Percentiles rank a stretch among this genome's conserved stretches.
Evolutionary conservation across 805 yeast genomes (phyloP).

Genomic region (Monosporozyma aquatica): DNA sequence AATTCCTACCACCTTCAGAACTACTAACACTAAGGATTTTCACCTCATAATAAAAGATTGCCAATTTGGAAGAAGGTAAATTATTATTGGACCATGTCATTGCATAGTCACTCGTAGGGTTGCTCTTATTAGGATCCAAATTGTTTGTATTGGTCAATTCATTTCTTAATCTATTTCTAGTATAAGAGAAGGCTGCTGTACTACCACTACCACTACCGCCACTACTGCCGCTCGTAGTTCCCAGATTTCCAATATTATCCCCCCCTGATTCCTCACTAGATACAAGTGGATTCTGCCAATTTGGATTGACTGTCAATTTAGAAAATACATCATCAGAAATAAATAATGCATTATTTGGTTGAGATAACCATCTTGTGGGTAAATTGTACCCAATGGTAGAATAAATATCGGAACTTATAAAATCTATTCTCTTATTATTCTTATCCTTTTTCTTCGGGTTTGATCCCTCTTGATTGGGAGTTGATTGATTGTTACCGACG

Average conservation of each 20-base stretch:
- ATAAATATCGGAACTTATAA: slow-evolving; percentile 19
- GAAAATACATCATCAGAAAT: slow-evolving; percentile 25
- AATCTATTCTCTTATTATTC: slow-evolving; percentile 6
- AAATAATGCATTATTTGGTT: slow-evolving; percentile 18
- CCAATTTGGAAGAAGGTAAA: slow-evolving; percentile 17
- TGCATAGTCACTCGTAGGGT: slow-evolving; percentile 20
- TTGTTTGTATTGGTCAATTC: slow-evolving; percentile 1
- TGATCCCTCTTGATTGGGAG: not conserved
- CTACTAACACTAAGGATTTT: slow-evolving; percentile 20
- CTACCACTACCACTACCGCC: not conserved
- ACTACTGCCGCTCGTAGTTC: not conserved
- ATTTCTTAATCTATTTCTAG: slow-evolving; percentile 17
- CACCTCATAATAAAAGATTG: slow-evolving; percentile 26
- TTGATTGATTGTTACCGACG: too few species aligned
- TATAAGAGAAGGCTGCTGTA: not conserved
- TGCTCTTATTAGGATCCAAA: slow-evolving; percentile 1
- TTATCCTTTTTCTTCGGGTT: not conserved
- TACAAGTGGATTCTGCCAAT: slow-evolving; percentile 13
- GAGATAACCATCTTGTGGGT: slow-evolving; percentile 25
- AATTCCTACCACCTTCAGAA: slow-evolving; percentile 20
- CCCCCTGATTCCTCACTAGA: not conserved
- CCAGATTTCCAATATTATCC: too few species aligned
- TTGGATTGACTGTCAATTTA: slow-evolving; percentile 18
- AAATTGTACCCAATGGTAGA: slow-evolving; percentile 21
- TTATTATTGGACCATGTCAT: slow-evolving; percentile 24